phyloP scores from a whole-genome alignment of 176 grass and related monocot genomes.

The Poa pratensis region DNA sequence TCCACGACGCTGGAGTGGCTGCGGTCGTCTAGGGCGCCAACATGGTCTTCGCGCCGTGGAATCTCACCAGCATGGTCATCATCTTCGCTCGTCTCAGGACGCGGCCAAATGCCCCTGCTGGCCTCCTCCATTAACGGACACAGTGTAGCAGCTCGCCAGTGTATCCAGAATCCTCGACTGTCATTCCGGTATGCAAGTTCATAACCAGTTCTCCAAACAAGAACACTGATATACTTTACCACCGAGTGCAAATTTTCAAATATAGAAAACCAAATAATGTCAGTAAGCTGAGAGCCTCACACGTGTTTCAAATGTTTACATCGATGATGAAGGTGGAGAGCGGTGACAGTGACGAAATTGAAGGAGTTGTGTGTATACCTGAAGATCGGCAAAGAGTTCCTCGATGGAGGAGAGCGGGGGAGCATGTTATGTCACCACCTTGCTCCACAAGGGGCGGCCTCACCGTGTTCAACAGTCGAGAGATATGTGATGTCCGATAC shows the following conservation, averaged over 20 bases:
- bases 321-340: too few relatives aligned
- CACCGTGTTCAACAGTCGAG: too few relatives aligned
- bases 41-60: constrained; percentile 57
- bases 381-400: too few relatives aligned
- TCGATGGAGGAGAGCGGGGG: too few relatives aligned
- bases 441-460: too few relatives aligned
- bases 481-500: too few relatives aligned
- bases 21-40: too few relatives aligned
- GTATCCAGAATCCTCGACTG: not conserved
- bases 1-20: too few relatives aligned
- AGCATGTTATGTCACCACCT: too few relatives aligned
- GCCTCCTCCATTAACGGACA: not conserved
- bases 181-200: not conserved
- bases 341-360: too few relatives aligned
- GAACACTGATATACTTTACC: not conserved
- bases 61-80: constrained; percentile 50
- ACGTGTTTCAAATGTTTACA: not conserved
- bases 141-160: not conserved
- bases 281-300: not conserved
- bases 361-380: too few relatives aligned
- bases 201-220: not conserved
- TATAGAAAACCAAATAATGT: constrained; percentile 6
- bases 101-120: constrained; percentile 15
- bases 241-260: not conserved
- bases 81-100: constrained; percentile 51